A percentile compares a stretch with the other conserved stretches of the same genome.
phyloP scores from a whole-genome alignment of 1,284 basidiomycete genomes.

The Naganishia albida region DNA sequence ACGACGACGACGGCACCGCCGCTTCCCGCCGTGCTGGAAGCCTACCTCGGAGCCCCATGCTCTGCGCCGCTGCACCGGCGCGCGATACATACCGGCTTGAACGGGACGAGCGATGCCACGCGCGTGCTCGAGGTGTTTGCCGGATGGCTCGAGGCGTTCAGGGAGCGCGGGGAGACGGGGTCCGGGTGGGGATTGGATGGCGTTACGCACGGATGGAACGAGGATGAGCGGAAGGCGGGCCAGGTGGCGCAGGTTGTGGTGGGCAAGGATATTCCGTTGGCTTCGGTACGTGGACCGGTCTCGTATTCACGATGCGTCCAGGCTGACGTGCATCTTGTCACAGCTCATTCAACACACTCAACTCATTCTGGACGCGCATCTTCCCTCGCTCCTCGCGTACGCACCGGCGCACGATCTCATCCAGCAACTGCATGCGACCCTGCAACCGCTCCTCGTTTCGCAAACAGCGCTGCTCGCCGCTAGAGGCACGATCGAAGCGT shows the following conservation, averaged over 20 bases:
- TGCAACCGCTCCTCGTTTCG: slow-evolving; percentile 44
- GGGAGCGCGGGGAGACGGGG: slow-evolving; percentile 34
- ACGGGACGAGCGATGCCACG: slow-evolving; percentile 42
- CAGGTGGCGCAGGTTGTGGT: slow-evolving; percentile 7
- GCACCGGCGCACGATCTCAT: slow-evolving; percentile 41
- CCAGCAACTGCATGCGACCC: slow-evolving; percentile 38
- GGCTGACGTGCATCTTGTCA: slow-evolving; percentile 1
- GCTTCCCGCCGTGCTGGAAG: slow-evolving; percentile 36
- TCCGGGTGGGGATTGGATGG: slow-evolving; percentile 43
- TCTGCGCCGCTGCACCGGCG: slow-evolving; percentile 48
- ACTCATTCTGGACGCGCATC: slow-evolving; percentile 51
- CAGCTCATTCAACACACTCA: slow-evolving; percentile 46
- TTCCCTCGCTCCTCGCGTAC: slow-evolving; percentile 46
- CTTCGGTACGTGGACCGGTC: slow-evolving; percentile 17
- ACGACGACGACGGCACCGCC: slow-evolving; percentile 7
- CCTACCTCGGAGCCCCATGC: slow-evolving; percentile 40
- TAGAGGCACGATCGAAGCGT: slow-evolving; percentile 49
- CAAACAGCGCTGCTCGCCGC: slow-evolving; percentile 48
- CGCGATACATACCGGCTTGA: slow-evolving; percentile 41
- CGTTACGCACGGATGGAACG: slow-evolving; percentile 4
- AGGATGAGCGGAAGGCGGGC: background rate
- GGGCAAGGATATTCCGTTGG: slow-evolving; percentile 24
- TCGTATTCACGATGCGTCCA: background rate
- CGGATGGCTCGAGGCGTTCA: slow-evolving; percentile 43
- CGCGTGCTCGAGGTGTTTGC: slow-evolving; percentile 40